A percentile compares a stretch with the other conserved stretches of the same genome.
Conservation (phyloP, 169 alveolate genomes). For the Eimeria zaria region DNA sequence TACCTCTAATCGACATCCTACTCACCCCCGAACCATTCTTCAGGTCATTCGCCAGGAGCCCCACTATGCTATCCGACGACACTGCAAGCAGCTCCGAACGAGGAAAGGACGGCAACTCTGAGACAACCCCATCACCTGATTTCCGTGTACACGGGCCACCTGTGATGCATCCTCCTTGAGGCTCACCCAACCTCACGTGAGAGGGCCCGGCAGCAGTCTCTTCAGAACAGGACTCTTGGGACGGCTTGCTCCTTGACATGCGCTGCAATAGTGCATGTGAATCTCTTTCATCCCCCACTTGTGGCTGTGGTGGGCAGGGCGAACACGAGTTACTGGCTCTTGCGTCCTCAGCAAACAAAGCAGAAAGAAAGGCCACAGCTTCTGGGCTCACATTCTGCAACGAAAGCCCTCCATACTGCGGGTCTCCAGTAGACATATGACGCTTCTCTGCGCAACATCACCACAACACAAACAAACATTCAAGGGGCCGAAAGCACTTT, state of each 20-base stretch:
- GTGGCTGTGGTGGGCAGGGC: neutral
- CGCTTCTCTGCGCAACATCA: slow-evolving; percentile 19
- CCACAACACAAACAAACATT: neutral
- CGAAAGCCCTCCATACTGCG: neutral
- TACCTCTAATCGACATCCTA: neutral
- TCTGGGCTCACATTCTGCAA: neutral
- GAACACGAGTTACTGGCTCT: slow-evolving; percentile 27
- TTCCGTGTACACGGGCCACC: neutral
- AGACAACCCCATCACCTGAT: neutral
- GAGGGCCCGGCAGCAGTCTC: neutral
- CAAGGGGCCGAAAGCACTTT: neutral
- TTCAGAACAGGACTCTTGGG: neutral
- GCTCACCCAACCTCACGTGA: neutral
- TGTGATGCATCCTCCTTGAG: neutral
- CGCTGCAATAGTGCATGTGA: neutral
- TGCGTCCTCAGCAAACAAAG: slow-evolving; percentile 62
- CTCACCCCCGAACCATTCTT: slow-evolving; percentile 48
- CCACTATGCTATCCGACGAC: slow-evolving; percentile 26
- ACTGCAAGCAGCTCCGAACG: slow-evolving; percentile 34
- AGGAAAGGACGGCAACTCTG: neutral
- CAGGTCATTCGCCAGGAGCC: slow-evolving; percentile 12
- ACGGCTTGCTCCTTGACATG: neutral
- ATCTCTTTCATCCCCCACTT: neutral
- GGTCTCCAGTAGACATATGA: neutral
- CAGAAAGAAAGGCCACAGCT: slow-evolving; percentile 7